Evolutionary conservation across 1,284 basidiomycete genomes (phyloP).

Genomic region (Rhodotorula sp.): DNA sequence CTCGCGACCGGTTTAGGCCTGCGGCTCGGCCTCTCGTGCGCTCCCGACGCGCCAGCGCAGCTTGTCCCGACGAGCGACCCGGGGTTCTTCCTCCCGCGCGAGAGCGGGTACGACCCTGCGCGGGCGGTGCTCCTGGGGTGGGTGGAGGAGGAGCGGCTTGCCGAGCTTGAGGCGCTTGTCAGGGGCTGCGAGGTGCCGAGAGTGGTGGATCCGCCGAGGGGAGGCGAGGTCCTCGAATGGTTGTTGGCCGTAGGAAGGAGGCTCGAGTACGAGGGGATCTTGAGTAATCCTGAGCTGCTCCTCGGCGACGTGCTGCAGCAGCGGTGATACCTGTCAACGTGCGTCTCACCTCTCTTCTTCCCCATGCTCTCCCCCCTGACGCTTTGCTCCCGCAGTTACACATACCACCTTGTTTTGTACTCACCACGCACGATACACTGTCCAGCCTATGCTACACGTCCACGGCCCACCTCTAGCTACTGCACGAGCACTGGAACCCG

Average conservation of each 20-base stretch:
- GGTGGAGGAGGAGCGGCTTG: conserved; percentile 38
- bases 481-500: conserved; percentile 89
- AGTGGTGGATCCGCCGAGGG: conserved; percentile 17
- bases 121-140: conserved; percentile 40
- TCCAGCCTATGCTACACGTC: background rate
- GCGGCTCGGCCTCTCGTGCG: conserved; percentile 22
- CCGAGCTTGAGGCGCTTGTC: conserved; percentile 31
- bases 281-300: conserved; percentile 34
- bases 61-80: conserved; percentile 27
- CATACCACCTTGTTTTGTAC: background rate
- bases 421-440: background rate
- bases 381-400: background rate
- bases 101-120: conserved; percentile 26
- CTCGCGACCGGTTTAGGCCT: conserved; percentile 37
- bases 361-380: too few relatives aligned
- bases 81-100: conserved; percentile 35
- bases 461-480: background rate
- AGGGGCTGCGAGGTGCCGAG: conserved; percentile 19
- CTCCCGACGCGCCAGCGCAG: background rate
- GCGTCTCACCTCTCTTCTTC: too few relatives aligned
- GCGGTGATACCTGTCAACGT: background rate
- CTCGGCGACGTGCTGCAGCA: conserved; percentile 29
- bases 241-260: conserved; percentile 24
- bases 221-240: conserved; percentile 38
- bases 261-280: conserved; percentile 39